Evolutionary conservation across 371 early-diverging fungal genomes (phyloP).

Genomic region (Apophysomyces elegans): DNA sequence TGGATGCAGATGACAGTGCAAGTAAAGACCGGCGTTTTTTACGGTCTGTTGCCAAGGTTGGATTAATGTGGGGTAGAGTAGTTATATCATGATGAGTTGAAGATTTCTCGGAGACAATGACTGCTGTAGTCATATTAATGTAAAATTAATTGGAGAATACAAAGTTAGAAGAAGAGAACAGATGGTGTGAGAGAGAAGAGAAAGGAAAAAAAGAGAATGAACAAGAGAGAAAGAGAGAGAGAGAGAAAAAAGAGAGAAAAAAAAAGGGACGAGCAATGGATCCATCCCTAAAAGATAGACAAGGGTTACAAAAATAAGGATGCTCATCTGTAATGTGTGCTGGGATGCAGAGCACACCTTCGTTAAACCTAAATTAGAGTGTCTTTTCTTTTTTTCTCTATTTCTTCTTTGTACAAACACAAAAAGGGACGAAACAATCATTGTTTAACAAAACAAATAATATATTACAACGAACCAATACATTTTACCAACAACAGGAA

Average conservation of each 20-base stretch:
- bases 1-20: background rate
- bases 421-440: no score
- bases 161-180: no score
- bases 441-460: no score
- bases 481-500: no score
- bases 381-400: no score
- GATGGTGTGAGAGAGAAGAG: no score
- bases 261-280: background rate
- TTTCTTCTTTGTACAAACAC: no score
- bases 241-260: background rate
- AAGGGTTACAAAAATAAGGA: conserved; percentile 7
- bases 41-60: background rate
- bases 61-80: background rate
- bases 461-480: no score
- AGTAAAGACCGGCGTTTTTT: conserved; percentile 9
- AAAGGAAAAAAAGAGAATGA: background rate
- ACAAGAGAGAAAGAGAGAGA: background rate
- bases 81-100: background rate
- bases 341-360: conserved; percentile 8
- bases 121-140: background rate
- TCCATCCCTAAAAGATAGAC: conserved; percentile 8
- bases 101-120: background rate
- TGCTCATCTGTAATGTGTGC: conserved; percentile 4
- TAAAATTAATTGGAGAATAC: background rate
- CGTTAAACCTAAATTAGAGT: conserved; percentile 1